Evolutionary conservation across 225 moss, liverwort and hornwort species (phyloP).

Genomic region (Neckera pumila): DNA sequence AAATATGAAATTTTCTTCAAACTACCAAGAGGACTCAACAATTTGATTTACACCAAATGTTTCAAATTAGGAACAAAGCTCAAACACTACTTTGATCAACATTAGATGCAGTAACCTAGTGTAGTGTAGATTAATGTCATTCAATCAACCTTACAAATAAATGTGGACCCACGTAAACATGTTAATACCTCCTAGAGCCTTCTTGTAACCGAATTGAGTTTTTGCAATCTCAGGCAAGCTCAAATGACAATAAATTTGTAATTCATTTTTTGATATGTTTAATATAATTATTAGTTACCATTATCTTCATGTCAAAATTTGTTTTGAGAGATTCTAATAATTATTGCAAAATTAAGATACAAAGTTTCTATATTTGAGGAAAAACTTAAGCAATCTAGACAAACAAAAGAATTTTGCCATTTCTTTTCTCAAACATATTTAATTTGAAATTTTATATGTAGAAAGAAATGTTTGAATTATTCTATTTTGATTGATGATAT

Average conservation of each 20-base stretch:
- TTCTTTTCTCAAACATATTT: background rate
- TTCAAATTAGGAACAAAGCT: too few relatives aligned
- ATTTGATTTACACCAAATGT: too few relatives aligned
- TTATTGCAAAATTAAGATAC: background rate
- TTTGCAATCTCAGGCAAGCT: background rate
- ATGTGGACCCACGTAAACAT: fast-evolving
- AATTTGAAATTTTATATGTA: background rate
- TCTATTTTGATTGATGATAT: background rate
- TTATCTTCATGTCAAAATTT: background rate
- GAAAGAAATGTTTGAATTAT: background rate
- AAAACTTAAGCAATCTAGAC: background rate
- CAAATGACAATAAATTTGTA: background rate
- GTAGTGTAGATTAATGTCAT: background rate
- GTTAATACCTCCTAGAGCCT: background rate
- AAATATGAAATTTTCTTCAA: background rate
- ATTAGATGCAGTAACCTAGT: background rate
- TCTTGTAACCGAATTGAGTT: background rate
- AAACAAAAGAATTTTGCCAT: background rate
- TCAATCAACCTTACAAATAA: background rate
- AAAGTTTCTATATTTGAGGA: background rate
- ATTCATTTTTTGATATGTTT: background rate
- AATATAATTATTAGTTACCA: too few relatives aligned
- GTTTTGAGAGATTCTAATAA: fast-evolving
- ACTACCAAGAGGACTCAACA: background rate
- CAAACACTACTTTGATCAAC: background rate